Evolutionary conservation across 1,284 basidiomycete species (phyloP).

Genomic region (Neolentinus lepideus): DNA sequence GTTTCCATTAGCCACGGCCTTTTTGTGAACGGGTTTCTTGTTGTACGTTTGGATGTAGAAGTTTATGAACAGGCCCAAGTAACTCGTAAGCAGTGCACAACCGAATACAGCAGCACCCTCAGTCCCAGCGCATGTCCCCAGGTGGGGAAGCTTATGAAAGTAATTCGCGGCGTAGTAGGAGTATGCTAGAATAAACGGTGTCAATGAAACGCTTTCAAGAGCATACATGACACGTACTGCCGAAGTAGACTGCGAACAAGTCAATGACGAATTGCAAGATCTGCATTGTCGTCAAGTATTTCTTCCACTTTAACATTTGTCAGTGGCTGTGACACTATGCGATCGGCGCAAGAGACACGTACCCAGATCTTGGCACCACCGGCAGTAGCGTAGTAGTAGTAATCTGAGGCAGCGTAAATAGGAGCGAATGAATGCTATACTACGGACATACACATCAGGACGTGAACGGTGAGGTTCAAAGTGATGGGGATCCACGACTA

Average conservation of each 20-base stretch:
- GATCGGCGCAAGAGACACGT: constrained; percentile 4
- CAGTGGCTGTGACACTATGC: no score
- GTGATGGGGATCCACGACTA: constrained; percentile 96
- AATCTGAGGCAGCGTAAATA: constrained; percentile 47
- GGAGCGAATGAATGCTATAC: background rate
- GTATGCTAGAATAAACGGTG: constrained; percentile 50
- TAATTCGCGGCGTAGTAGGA: constrained; percentile 72
- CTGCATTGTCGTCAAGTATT: constrained; percentile 92
- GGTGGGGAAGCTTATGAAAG: constrained; percentile 52
- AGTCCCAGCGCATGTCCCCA: constrained; percentile 83
- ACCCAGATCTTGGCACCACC: constrained; percentile 96
- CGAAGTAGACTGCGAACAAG: constrained; percentile 86
- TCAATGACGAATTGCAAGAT: constrained; percentile 95
- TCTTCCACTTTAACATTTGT: constrained; percentile 74
- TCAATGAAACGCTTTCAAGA: constrained; percentile 3
- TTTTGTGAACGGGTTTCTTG: constrained; percentile 51
- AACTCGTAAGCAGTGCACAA: constrained; percentile 82
- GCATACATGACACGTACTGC: constrained; percentile 57
- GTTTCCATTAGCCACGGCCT: constrained; percentile 20
- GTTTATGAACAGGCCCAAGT: constrained; percentile 88
- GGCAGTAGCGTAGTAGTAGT: constrained; percentile 96
- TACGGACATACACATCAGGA: constrained; percentile 87
- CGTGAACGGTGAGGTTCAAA: constrained; percentile 92
- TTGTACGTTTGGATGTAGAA: constrained; percentile 79
- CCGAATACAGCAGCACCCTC: constrained; percentile 88